Evolutionary conservation across 2,329 filamentous ascomycete genomes (phyloP), one percentile per base, ranked within the genome.

Genomic region (Alternaria solani): DNA sequence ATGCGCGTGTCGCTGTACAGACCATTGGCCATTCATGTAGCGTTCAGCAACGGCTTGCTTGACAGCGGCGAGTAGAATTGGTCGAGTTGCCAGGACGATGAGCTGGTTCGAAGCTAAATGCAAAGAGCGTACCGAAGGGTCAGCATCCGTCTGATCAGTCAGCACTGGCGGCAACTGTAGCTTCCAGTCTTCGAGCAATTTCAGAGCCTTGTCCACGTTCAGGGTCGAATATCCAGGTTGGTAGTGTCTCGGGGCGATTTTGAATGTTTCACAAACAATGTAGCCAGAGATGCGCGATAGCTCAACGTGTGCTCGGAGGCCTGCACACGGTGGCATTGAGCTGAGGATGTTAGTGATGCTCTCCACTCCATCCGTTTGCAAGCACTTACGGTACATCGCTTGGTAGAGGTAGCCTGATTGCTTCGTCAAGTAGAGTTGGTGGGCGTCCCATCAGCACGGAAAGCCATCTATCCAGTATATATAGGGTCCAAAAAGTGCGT

Each of bases 71-170:
- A 74, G 65, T n/a, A 71, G 62, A 2, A 71, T 49, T 1, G 71
- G 71, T 2, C 71, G 71, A 12, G 66, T 72, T 1, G 69, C 69
- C 11, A 74, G 55, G 46, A 74, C 61, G 16, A 71, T 58, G 9
- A 74, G 62, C 47, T 74, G 71, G 23, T 69, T 67, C 49, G 66
- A 63, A n/a, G 61, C 57, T 69, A 74, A 67, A 46, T 73, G 70
- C 11, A 73, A 41, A 8, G 61, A 66, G 43, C 63, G 66, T 23
- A 68, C 70, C n/a, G 67, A 60, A 16, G 70, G 48, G 23, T 73
- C 71, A n/a, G 57, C 38, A 32, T 60, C 55, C 32, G 36, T 28
- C 4, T 56, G 44, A 39, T 65, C 56, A 26, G 65, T 59, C 26
- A 74, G 55, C 14, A 39, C 51, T 5, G 42, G 8, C 12, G 71